These are phyloP conservation scores for Astraeus odoratus DNA, from an alignment of 768 basidiomycete genomes.

Conservation along the genomic window DNA sequence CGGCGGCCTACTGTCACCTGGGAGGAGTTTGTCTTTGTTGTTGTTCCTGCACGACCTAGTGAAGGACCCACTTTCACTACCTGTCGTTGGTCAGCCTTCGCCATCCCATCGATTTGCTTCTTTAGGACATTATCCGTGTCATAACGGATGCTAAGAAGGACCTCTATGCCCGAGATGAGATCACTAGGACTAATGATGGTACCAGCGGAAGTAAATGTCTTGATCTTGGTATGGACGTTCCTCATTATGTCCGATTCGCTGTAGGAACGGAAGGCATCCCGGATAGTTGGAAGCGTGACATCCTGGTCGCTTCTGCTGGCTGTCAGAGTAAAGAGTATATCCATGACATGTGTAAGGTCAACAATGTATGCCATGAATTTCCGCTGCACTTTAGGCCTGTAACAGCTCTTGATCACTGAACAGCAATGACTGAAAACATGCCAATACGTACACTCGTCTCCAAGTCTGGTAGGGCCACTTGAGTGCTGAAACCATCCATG, in stretches of 20 bases:
- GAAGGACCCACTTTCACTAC: too few relatives aligned
- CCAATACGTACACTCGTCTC: not conserved
- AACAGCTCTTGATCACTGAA: not conserved
- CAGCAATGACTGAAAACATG: not conserved
- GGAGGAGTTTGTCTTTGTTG: too few relatives aligned
- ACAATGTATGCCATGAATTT: conserved; percentile 21
- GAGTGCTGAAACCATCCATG: too few relatives aligned
- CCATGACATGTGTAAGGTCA: conserved; percentile 20
- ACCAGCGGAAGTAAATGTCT: not conserved
- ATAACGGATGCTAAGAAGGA: not conserved
- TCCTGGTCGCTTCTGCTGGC: not conserved
- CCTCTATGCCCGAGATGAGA: not conserved
- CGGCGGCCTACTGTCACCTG: too few relatives aligned
- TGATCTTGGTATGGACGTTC: not conserved
- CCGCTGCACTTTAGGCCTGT: conserved; percentile 4
- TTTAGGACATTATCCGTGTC: not conserved
- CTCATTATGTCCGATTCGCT: not conserved
- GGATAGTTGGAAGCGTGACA: not conserved
- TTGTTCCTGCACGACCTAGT: too few relatives aligned
- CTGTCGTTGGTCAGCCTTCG: too few relatives aligned
- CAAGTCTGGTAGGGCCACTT: not conserved
- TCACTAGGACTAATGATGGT: not conserved
- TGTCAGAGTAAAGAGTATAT: conserved; percentile 10
- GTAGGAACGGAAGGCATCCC: not conserved
- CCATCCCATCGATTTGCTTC: not conserved